Evolutionary conservation across 2,329 filamentous ascomycete species (phyloP), one percentile per base, ranked within the genome.

Genomic region (Colletotrichum falcatum): DNA sequence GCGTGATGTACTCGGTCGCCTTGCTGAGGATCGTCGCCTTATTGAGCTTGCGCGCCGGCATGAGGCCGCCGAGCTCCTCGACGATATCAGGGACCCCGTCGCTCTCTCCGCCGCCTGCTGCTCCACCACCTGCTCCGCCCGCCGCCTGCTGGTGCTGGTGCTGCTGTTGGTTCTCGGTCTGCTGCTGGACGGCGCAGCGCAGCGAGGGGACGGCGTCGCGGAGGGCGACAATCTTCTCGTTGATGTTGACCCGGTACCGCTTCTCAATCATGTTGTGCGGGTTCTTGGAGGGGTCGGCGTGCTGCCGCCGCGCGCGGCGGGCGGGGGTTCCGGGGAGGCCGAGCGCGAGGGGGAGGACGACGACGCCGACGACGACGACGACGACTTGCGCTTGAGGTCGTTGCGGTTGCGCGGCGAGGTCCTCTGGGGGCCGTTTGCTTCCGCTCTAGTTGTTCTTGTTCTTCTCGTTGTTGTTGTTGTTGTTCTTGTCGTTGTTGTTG

Each of bases 191-290:
- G 56, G 78, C 78, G 30, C 83, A 75, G 14, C 84, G 79, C 64
- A 86, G 79, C 0, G 83, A 78, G 26, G 82, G 81, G 0, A 95
- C 91, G 60, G 91, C 91, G 77, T 94, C 92, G 72, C 92, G 86
- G 54, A 95, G 83, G 61, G 92, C 91, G 23, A 91, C 87, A 75
- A 95, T 95, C 81, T 94, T 95, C 77, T 94, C 92, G 78, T 95
- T 95, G 68, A 95, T 84, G 77, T 95, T 95, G 62, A 91, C 94
- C 74, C 93, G 90, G 80, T 95, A 95, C 66, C 93, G 85, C 83
- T 95, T 95, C 81, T 95, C 93, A 74, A 95, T 94, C 81, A 95
- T 92, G 81, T 94, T 95, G 82, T 95, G 93, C 11, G 92, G 91
- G 39, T 92, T 92, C 83, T 94, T 95, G 83, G 94, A 94, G 30